Evolutionary conservation across 495 filamentous ascomycete species (phyloP), one percentile per base, ranked within the genome.

Genomic region (Xylaria flabelliformis): DNA sequence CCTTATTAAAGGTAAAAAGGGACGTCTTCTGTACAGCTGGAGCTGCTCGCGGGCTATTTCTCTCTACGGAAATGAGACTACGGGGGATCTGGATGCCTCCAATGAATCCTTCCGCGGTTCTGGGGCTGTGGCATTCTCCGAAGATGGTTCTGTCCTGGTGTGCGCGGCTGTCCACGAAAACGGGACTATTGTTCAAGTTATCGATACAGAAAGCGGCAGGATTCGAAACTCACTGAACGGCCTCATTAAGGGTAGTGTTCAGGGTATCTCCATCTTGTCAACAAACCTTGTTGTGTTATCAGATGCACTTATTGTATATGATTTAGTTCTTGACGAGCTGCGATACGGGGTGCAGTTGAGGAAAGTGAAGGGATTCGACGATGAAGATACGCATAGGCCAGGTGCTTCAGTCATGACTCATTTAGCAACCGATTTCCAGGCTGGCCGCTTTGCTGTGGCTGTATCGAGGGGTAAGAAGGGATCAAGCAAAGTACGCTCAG

Each of bases 111-210:
- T 53, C 77, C 82, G 53, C 77, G 79, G 77, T n/a, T 85, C 81
- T 58, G 90, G 86, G 26, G 82, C 84, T 58, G 79, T 97, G 56
- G 83, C 90, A 21, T 97, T 92, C 79, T 97, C 95, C 2, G 87
- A 91, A 67, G 96, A 99, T 80, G 94, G 94, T 2, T 98, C 97
- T 4, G 86, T 93, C 2, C 84, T 98, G 36, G 96, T 93, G 41
- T 90, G 82, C 72, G 83, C 85, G 36, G 75, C 82, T 32, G 82
- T 81, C 21, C 77, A 80, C 32, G 64, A 79, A 21, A 79, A 84
- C 13, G 81, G 84, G 32, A 87, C 84, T 4, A 76, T 87, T 15
- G 75, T 93, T 29, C 85, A 90, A 69, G 80, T 92, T 53, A 85
- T 93, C 69, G 87, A 92, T 74, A 83, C 90, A 3, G 80, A 81